Base-by-base conservation (phyloP, 129 eudicot genomes). In the Pseudognaphalium luteoalbum region DNA sequence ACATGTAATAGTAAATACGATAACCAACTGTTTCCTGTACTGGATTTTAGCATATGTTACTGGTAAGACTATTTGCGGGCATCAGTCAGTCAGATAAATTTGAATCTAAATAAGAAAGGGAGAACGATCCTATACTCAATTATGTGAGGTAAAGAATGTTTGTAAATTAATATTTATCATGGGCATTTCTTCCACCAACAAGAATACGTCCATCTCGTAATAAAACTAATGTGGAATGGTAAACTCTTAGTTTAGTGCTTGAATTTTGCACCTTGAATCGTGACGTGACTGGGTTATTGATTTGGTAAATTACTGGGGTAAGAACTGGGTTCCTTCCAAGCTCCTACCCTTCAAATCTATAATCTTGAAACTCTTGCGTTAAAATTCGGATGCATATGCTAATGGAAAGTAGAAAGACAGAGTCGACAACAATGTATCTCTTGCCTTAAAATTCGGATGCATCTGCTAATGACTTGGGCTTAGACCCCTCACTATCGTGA, bases 151-250 rank as follows among this genome's bases (percentile, higher is more conserved):
- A 93, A 0, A 81, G 67, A 2, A 90, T 89, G 5, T 82, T 82
- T 2, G 86, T 78, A 62, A 92, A 92, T 19, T 83, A 72, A 42
- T 92, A 90, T 17, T 65, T 64, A 6, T 33, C 70, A 16, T 90
- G 92, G 0, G 98, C 92, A 50, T 92, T 93, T 41, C 88, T 85
- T 22, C 90, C 96, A 54, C 88, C 88, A 51, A 90, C 88, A n/a
- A 90, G 73, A 68, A 90, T 80, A 14, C 90, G 82, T 6, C 96
- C 92, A 66, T 90, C 96, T 4, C 87, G 72, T 10, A 90, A 68
- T 44, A 90, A 25, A n/a, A 75, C 28, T 0, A 89, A 84, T 1
- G 90, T 77, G 5, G 92, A 90, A 72, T 87, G 96, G 86, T 90
- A 90, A 78, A 90, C 80, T 25, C 96, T 70, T 0, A 92, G 90